Percentiles rank a stretch among this genome's conserved stretches.
Evolutionary conservation across 2,329 filamentous ascomycete genomes (phyloP).

Genomic region (Cyclaneusma minus): DNA sequence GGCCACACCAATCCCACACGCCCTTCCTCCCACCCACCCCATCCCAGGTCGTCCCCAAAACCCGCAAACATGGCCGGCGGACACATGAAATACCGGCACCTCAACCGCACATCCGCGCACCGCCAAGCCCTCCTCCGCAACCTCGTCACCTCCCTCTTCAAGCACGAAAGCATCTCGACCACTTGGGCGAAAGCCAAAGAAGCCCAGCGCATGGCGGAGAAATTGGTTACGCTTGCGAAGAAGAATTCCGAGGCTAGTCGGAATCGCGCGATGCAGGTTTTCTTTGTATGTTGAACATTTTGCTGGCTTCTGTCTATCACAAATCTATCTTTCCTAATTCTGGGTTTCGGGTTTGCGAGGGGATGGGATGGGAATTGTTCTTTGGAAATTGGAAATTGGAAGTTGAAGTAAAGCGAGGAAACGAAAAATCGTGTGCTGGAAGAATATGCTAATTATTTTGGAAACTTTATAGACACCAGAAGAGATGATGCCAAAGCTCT

Average conservation of each 20-base stretch:
- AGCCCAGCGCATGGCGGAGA: slow-evolving; percentile 83
- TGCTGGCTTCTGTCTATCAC: too few species aligned
- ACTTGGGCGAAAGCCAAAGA: slow-evolving; percentile 97
- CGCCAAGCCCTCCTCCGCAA: slow-evolving; percentile 88
- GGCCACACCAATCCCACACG: too few species aligned
- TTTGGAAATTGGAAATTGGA: slow-evolving; percentile 4
- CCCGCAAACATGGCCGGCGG: slow-evolving; percentile 96
- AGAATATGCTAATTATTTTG: slow-evolving; percentile 5
- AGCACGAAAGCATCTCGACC: slow-evolving; percentile 85
- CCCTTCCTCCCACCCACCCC: too few species aligned
- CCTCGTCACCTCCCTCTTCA: slow-evolving; percentile 85
- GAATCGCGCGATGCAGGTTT: slow-evolving; percentile 60
- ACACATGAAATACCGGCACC: slow-evolving; percentile 72
- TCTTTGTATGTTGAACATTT: slow-evolving; percentile 55
- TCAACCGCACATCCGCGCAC: slow-evolving; percentile 74
- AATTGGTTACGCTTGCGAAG: slow-evolving; percentile 87
- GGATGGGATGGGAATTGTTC: slow-evolving; percentile 1
- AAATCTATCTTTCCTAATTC: too few species aligned
- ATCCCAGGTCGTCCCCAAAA: too few species aligned
- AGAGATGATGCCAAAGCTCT: slow-evolving; percentile 67
- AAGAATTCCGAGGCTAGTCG: slow-evolving; percentile 73
- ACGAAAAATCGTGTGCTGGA: background rate
- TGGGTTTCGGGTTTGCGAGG: too few species aligned
- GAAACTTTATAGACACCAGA: slow-evolving; percentile 42
- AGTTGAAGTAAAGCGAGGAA: too few species aligned